Percentiles rank a stretch among this genome's conserved stretches.
phyloP scores from a whole-genome alignment of 2,329 filamentous ascomycete species.

The Botrytis paeoniae region DNA sequence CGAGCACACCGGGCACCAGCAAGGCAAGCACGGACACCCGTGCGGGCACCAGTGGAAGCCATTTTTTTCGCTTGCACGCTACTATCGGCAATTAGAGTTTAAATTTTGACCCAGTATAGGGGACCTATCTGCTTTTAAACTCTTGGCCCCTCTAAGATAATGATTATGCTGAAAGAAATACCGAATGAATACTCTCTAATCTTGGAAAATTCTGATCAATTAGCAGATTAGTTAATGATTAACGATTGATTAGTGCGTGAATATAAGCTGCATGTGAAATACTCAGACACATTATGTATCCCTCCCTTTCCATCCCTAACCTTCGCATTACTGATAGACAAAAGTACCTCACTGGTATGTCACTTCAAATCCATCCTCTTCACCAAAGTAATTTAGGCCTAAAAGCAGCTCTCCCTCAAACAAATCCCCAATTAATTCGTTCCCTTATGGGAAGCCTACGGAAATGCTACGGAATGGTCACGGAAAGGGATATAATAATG shows the following conservation, averaged over 20 bases:
- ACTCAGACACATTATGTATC: neutral
- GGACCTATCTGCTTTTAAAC: neutral
- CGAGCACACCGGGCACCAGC: neutral
- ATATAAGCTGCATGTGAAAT: neutral
- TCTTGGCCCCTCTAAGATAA: neutral
- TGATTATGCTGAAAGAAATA: neutral
- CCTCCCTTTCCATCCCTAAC: neutral
- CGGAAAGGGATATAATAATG: neutral
- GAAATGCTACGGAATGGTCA: neutral
- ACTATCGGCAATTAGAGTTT: neutral
- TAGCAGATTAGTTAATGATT: neutral
- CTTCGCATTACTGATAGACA: neutral
- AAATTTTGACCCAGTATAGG: neutral
- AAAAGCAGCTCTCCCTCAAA: neutral
- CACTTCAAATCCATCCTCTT: neutral
- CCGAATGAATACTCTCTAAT: neutral
- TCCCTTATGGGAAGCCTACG: neutral
- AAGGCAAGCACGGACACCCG: neutral
- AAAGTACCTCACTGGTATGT: neutral
- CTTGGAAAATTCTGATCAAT: neutral
- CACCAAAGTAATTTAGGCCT: neutral
- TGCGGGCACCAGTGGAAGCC: neutral
- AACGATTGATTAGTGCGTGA: neutral
- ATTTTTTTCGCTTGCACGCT: neutral
- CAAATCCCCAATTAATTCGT: neutral